Conservation (phyloP, 2,329 filamentous ascomycete species). For the Gnomoniopsis sp. region DNA sequence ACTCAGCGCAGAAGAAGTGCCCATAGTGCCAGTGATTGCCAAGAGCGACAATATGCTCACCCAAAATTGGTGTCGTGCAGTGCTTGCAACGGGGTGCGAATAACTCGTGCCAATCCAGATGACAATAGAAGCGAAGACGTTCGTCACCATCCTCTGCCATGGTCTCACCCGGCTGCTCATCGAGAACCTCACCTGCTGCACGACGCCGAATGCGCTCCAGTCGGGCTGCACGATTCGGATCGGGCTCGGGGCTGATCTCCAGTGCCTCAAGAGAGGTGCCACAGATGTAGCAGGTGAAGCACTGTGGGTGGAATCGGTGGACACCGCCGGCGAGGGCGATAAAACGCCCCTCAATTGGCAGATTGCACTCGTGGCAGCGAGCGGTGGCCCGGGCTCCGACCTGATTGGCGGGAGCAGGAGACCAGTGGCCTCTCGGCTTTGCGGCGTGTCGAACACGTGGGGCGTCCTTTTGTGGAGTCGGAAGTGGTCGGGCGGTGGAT, state of each 20-base stretch:
- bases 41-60: slow-evolving; percentile 89
- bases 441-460: slow-evolving; percentile 34
- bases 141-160: slow-evolving; percentile 70
- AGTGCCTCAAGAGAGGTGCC: slow-evolving; percentile 87
- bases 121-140: slow-evolving; percentile 84
- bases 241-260: slow-evolving; percentile 92
- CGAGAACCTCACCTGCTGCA: slow-evolving; percentile 52
- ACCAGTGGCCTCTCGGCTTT: slow-evolving; percentile 55
- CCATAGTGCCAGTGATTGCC: slow-evolving; percentile 96
- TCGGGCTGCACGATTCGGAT: slow-evolving; percentile 65
- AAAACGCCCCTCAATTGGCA: slow-evolving; percentile 86
- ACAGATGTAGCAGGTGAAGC: slow-evolving; percentile 87
- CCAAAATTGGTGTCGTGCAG: slow-evolving; percentile 94
- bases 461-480: slow-evolving; percentile 38
- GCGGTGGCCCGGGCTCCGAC: slow-evolving; percentile 56
- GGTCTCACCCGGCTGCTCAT: slow-evolving; percentile 61
- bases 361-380: slow-evolving; percentile 77
- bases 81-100: slow-evolving; percentile 92
- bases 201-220: slow-evolving; percentile 69
- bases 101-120: slow-evolving; percentile 96
- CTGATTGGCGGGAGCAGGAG: slow-evolving; percentile 43
- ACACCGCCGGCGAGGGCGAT: slow-evolving; percentile 72
- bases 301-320: slow-evolving; percentile 86
- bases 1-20: slow-evolving; percentile 99
- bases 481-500: slow-evolving; percentile 42